phyloP scores from a whole-genome alignment of 2,329 filamentous ascomycete species.

The Ophiostoma quercus region DNA sequence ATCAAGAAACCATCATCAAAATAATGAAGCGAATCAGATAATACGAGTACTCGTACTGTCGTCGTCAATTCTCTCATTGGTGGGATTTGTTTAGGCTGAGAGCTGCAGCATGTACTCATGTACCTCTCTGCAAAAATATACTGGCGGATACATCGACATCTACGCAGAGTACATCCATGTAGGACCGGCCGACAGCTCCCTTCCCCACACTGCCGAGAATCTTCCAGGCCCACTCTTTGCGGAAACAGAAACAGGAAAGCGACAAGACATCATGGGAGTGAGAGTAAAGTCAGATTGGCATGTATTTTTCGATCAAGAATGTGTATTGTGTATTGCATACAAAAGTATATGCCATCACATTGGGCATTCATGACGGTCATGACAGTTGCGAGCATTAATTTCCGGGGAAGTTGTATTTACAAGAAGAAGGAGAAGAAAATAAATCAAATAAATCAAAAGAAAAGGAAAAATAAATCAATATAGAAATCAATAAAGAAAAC shows the following conservation, averaged over 20 bases:
- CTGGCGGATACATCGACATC: background rate
- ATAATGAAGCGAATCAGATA: background rate
- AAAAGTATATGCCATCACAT: background rate
- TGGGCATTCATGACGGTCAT: background rate
- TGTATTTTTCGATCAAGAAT: background rate
- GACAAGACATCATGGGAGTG: background rate
- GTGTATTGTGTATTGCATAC: background rate
- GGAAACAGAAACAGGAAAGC: background rate
- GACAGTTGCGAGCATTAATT: background rate
- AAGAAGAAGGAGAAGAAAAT: too few species aligned
- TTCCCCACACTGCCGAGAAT: conserved; percentile 13
- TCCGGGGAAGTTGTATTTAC: background rate
- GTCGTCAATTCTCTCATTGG: background rate
- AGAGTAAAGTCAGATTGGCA: background rate
- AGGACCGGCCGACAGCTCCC: background rate
- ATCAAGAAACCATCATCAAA: background rate
- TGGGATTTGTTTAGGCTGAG: conserved; percentile 9
- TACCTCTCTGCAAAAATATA: background rate
- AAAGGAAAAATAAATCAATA: background rate
- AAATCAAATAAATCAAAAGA: too few species aligned
- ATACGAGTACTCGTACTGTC: background rate
- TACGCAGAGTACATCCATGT: background rate
- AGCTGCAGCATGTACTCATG: background rate
- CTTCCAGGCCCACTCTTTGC: background rate
- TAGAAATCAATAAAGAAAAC: background rate